A percentile compares a stretch with the other conserved stretches of the same genome.
phyloP scores from a whole-genome alignment of 768 basidiomycete species.

The Auricularia auricula-judae region DNA sequence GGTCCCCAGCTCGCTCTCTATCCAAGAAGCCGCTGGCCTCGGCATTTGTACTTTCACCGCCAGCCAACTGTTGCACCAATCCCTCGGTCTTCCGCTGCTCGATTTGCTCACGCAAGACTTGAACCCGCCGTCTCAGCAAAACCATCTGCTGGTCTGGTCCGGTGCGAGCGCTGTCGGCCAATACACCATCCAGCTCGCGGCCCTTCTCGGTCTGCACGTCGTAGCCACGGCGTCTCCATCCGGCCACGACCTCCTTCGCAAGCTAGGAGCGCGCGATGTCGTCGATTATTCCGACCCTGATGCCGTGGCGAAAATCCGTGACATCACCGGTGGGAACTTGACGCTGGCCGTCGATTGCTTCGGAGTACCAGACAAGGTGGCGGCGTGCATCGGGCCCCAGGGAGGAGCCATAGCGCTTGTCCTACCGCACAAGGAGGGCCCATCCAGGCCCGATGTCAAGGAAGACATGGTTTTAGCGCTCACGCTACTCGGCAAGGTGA shows the following conservation, averaged over 20 bases:
- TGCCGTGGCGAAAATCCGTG: conserved; percentile 24
- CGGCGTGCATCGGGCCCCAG: conserved; percentile 26
- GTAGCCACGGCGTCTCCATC: conserved; percentile 31
- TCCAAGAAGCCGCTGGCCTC: conserved; percentile 9
- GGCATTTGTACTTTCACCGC: conserved; percentile 10
- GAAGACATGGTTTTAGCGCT: background rate
- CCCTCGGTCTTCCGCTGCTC: background rate
- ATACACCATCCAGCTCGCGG: no score
- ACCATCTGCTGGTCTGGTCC: background rate
- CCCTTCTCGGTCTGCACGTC: conserved; percentile 12
- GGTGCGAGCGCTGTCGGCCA: no score
- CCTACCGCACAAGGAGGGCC: conserved; percentile 35
- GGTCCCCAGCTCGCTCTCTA: conserved; percentile 15
- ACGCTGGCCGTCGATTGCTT: conserved; percentile 28
- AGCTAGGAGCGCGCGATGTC: conserved; percentile 29
- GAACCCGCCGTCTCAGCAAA: background rate
- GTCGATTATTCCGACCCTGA: conserved; percentile 31
- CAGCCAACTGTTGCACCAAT: conserved; percentile 7
- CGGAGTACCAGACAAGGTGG: conserved; percentile 25
- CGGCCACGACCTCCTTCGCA: conserved; percentile 26
- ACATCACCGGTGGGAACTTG: conserved; percentile 22
- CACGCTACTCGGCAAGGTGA: background rate
- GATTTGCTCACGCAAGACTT: background rate
- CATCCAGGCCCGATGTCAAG: background rate
- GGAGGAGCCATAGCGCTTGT: conserved; percentile 31